Evolutionary conservation across 768 basidiomycete genomes (phyloP), one percentile per base, ranked within the genome.

Genomic region (Hygrophorus pudorinus): DNA sequence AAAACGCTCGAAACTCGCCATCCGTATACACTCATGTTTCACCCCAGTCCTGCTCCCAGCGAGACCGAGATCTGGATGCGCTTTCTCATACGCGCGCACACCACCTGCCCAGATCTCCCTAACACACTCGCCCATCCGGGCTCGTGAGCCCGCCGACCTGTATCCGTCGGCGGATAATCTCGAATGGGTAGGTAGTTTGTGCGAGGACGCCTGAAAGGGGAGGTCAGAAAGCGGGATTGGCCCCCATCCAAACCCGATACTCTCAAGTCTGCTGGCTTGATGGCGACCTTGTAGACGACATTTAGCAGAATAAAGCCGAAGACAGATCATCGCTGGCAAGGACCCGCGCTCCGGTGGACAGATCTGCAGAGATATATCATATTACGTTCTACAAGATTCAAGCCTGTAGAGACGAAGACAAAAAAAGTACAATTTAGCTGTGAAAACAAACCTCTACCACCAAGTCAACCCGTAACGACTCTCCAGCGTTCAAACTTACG

Each of bases 101-200:
- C 73, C 68, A 4, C 69, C 59, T 5, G 58, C 56, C 71, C 81
- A 93, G 18, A 97, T 76, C 5, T 64, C 56, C 42, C 60, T 60
- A n/a, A 79, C 71, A 0, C 88, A 91, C 64, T 94, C 89, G 41
- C 74, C 72, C 75, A 85, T 89, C 2, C 78, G 87, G 86, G 32
- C 70, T 70, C 14, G 80, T 80, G 32, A 88, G 71, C 2, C 93
- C 91, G 2, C 91, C 92, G 2, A 97, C 90, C 63, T 98, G 93
- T 90, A 96, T 94, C 43, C 89, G 73, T 50, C 94, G 67, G 40
- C 94, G 76, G 16, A 93, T 72, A 42, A 98, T 83, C 57, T 98
- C 94, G 57, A 97, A 90, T 3, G 94, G 94, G 61, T 98, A 88
- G 12, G 77, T 79, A 1, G 91, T 94, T 64, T 97, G 93, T 5